Evolutionary conservation across 176 grass and related monocot species (phyloP).

Genomic region (Musa troglodytarum): DNA sequence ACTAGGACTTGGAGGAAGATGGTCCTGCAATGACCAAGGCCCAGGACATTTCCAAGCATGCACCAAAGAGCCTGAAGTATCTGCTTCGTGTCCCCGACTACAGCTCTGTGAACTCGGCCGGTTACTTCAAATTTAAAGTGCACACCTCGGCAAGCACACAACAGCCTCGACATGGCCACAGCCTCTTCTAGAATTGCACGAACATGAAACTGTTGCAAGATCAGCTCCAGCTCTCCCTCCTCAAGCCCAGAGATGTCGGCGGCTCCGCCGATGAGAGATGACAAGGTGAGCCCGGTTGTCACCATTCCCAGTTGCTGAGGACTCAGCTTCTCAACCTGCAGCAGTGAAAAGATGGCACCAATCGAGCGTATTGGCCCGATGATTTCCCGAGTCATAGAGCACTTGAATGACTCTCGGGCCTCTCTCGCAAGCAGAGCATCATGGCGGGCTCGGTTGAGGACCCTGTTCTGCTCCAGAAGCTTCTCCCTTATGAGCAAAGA

Average conservation of each 20-base stretch:
- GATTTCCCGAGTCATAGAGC: background rate
- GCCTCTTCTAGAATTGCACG: background rate
- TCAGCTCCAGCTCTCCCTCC: background rate
- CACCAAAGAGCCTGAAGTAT: conserved; percentile 2
- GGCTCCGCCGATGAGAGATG: conserved; percentile 1
- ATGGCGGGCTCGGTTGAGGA: background rate
- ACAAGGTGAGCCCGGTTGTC: background rate
- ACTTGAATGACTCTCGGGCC: background rate
- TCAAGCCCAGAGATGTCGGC: background rate
- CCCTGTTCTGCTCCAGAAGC: conserved; percentile 5
- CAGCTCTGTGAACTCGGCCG: background rate
- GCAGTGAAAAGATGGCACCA: background rate
- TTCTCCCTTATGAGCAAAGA: conserved; percentile 1
- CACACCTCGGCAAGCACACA: conserved; percentile 5
- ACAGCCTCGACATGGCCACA: background rate
- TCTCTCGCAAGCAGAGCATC: conserved; percentile 1
- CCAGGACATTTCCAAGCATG: background rate
- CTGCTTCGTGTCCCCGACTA: background rate
- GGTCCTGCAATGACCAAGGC: background rate
- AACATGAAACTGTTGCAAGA: background rate
- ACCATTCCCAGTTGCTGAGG: conserved; percentile 4
- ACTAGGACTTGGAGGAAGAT: background rate
- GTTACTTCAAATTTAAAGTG: background rate
- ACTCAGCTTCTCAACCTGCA: background rate
- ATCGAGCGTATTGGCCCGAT: background rate